These are phyloP conservation scores for Colletotrichum higginsianum DNA, from an alignment of 2,329 filamentous ascomycete species.

Conservation along the genomic window DNA sequence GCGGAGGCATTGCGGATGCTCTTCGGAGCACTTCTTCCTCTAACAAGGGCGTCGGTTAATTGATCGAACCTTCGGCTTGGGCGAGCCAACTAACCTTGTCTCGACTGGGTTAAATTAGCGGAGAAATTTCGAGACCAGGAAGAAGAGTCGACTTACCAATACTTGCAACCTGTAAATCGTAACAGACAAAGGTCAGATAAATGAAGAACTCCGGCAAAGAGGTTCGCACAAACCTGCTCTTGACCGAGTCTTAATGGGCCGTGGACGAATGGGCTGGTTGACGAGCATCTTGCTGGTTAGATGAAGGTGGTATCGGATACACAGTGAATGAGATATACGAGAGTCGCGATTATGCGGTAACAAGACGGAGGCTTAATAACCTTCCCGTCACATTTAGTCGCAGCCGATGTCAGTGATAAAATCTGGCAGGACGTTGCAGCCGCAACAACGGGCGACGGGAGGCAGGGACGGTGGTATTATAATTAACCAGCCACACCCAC, in stretches of 20 bases:
- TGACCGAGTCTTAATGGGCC: constrained; percentile 42
- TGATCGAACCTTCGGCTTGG: background rate
- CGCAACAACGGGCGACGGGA: background rate
- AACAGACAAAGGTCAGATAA: constrained; percentile 23
- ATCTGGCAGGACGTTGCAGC: constrained; percentile 5
- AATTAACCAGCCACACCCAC: constrained; percentile 20
- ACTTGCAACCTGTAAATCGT: constrained; percentile 35
- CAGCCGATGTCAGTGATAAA: constrained; percentile 3
- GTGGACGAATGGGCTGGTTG: constrained; percentile 40
- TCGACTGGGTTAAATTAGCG: constrained; percentile 32
- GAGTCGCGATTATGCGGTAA: background rate
- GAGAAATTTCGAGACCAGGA: background rate
- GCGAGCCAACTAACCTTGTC: constrained; percentile 37
- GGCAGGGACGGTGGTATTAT: constrained; percentile 27
- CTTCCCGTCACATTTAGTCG: constrained; percentile 7
- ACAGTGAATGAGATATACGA: background rate
- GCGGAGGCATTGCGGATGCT: constrained; percentile 40
- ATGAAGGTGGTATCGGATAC: background rate
- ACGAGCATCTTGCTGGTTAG: constrained; percentile 35
- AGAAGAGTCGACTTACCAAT: constrained; percentile 31
- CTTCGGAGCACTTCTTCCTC: constrained; percentile 43
- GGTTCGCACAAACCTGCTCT: constrained; percentile 42
- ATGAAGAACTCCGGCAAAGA: background rate
- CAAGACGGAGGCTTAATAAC: constrained; percentile 11
- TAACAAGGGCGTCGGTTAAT: constrained; percentile 10